Evolutionary conservation across 768 basidiomycete genomes (phyloP).

Genomic region (Rhizopogon vinicolor): DNA sequence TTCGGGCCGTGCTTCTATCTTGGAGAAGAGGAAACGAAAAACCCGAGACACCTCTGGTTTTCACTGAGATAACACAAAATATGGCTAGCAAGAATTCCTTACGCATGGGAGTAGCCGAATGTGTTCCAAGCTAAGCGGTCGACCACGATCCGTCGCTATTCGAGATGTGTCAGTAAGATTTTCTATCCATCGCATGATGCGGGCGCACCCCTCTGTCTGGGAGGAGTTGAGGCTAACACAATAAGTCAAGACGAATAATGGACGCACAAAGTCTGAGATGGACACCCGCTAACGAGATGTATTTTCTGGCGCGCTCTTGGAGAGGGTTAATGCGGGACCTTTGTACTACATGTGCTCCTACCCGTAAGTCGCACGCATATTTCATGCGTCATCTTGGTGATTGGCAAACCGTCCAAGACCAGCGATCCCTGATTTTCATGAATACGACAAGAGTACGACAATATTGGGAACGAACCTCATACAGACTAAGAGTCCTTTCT

Average conservation of each 20-base stretch:
- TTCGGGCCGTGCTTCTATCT: not conserved
- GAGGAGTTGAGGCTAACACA: not conserved
- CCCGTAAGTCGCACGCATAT: not conserved
- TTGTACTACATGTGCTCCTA: not conserved
- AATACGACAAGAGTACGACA: not conserved
- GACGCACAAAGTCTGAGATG: constrained; percentile 3
- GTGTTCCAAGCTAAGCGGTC: constrained; percentile 1
- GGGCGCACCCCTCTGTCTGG: not conserved
- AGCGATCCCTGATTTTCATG: not conserved
- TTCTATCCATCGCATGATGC: not conserved
- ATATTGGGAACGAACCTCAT: not conserved
- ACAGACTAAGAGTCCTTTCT: not conserved
- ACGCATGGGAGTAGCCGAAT: not conserved
- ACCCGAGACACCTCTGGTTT: not conserved
- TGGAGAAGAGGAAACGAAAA: not conserved
- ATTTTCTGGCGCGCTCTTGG: constrained; percentile 3
- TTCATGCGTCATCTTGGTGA: not conserved
- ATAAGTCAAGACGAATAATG: not conserved
- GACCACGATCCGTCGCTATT: not conserved
- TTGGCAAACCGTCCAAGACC: not conserved
- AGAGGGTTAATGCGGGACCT: not conserved
- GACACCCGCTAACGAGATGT: not conserved
- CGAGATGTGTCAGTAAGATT: not conserved
- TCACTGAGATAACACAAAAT: not conserved
- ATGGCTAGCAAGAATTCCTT: not conserved